phyloP scores from a whole-genome alignment of 2,329 filamentous ascomycete species.

The Cordyceps cateniannulata region DNA sequence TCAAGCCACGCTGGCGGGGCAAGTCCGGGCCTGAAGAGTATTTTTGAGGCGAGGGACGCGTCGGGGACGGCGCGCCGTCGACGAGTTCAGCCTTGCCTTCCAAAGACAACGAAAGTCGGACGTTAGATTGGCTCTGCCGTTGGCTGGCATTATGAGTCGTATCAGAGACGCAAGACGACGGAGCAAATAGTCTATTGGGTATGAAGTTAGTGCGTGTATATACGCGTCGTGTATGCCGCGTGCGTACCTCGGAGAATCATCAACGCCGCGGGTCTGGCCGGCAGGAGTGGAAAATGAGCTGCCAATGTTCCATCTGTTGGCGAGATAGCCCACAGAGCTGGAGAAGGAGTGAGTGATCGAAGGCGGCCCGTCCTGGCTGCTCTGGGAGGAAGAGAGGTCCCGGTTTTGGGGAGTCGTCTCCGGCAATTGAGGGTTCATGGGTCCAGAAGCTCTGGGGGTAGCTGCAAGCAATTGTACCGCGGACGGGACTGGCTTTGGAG shows the following conservation, averaged over 20 bases:
- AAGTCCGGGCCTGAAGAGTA: conserved; percentile 41
- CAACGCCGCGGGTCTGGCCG: conserved; percentile 29
- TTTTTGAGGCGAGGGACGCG: conserved; percentile 55
- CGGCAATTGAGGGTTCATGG: not conserved
- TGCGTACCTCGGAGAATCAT: conserved; percentile 42
- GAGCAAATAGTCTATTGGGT: conserved; percentile 36
- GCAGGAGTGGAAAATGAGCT: conserved; percentile 46
- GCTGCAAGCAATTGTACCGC: conserved; percentile 14
- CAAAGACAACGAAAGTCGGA: conserved; percentile 75
- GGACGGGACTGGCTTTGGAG: not conserved
- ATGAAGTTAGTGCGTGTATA: not conserved
- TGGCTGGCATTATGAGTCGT: conserved; percentile 29
- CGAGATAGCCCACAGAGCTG: conserved; percentile 42
- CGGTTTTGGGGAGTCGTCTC: conserved; percentile 22
- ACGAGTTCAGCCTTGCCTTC: conserved; percentile 89
- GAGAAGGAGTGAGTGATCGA: conserved; percentile 35
- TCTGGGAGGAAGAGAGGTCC: conserved; percentile 22
- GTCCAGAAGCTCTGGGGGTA: conserved; percentile 7
- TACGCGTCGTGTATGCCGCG: not conserved
- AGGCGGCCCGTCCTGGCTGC: conserved; percentile 22
- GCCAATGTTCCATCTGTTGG: conserved; percentile 51
- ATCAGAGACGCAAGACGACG: conserved; percentile 34
- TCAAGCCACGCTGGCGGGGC: conserved; percentile 47
- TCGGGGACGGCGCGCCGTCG: conserved; percentile 43
- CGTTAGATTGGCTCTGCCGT: conserved; percentile 39